Base-by-base conservation (phyloP, 1,139 yeast species). In the Diutina pseudorugosa region DNA sequence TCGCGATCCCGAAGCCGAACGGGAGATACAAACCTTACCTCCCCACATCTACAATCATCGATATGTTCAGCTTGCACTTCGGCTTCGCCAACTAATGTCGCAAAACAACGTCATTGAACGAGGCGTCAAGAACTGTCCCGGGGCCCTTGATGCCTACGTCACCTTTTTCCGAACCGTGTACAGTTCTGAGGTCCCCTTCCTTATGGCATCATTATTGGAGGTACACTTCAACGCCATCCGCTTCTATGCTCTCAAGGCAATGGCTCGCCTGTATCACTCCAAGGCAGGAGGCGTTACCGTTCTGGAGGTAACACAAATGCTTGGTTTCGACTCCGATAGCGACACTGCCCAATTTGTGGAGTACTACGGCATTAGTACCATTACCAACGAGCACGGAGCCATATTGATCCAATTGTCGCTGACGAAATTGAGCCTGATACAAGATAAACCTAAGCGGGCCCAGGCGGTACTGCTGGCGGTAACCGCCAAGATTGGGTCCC, bases 1-100 rank as follows among this genome's bases (percentile, higher is more conserved):
- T 8, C 73, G 88, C 58, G 98, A 93, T 62, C 84, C 95, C 0
- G 98, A 90, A 60, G 70, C 88, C 47, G 96, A 88, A 58, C 73
- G 90, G 55, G 88, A 81, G 57, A 65, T 86, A 8, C 96, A 89
- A 63, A 71, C 72, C 9, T 66, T 91, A 43, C 96, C 98, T 0
- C 56, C 59, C 4, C 62, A 71, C 1, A 72, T 93, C 2, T 73
- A 82, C 47, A 64, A 75, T 20, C 76, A 85, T 59, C 69, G 71
- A 0, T 63, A 72, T n/a, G 81, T 94, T 5, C 93, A 85, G 61
- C 63, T 81, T 25, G 96, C 96, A 1, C 64, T 91, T 47, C 76
- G 77, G 61, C 69, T 93, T 53, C 75, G 97, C 57, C 77, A 80
- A 21, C 62, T 87, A 27, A 70, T 82, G 11, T 77, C 86, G 16